Evolutionary conservation across 805 yeast species (phyloP).

Genomic region (Candida boidinii): DNA sequence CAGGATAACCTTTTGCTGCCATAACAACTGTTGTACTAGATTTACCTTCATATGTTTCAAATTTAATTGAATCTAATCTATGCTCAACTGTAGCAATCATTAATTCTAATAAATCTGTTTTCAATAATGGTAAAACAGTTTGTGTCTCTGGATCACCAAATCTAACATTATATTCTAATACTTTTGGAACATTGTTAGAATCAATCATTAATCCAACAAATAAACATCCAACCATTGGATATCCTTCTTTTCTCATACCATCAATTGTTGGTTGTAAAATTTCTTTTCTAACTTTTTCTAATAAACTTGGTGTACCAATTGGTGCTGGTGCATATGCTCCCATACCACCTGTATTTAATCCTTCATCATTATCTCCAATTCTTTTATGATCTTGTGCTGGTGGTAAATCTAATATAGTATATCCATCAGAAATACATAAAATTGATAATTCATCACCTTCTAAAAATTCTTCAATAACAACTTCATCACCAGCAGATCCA

Average conservation of each 20-base stretch:
- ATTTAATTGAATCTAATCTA: slow-evolving; percentile 74
- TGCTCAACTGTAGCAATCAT: slow-evolving; percentile 92
- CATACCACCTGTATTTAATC: slow-evolving; percentile 99
- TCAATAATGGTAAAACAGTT: slow-evolving; percentile 81
- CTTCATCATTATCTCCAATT: slow-evolving; percentile 85
- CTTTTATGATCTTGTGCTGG: slow-evolving; percentile 99
- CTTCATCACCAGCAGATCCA: slow-evolving; percentile 90
- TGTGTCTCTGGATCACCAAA: slow-evolving; percentile 99
- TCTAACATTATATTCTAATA: slow-evolving; percentile 93
- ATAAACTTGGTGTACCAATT: slow-evolving; percentile 69
- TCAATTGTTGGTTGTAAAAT: slow-evolving; percentile 86
- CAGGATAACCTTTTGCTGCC: slow-evolving; percentile 98
- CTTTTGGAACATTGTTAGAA: slow-evolving; percentile 77
- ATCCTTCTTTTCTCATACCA: slow-evolving; percentile 93
- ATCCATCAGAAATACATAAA: slow-evolving; percentile 88
- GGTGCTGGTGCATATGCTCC: slow-evolving; percentile 99
- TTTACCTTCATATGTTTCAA: slow-evolving; percentile 43
- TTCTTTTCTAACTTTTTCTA: slow-evolving; percentile 61
- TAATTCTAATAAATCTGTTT: slow-evolving; percentile 89
- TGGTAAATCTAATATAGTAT: slow-evolving; percentile 82
- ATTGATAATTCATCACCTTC: slow-evolving; percentile 97
- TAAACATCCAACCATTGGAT: slow-evolving; percentile 91
- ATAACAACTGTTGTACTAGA: slow-evolving; percentile 89
- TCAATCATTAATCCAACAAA: slow-evolving; percentile 94
- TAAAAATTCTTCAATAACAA: slow-evolving; percentile 90